Base-by-base conservation (phyloP, 1,139 yeast species). In the Groenewaldozyma sp. region DNA sequence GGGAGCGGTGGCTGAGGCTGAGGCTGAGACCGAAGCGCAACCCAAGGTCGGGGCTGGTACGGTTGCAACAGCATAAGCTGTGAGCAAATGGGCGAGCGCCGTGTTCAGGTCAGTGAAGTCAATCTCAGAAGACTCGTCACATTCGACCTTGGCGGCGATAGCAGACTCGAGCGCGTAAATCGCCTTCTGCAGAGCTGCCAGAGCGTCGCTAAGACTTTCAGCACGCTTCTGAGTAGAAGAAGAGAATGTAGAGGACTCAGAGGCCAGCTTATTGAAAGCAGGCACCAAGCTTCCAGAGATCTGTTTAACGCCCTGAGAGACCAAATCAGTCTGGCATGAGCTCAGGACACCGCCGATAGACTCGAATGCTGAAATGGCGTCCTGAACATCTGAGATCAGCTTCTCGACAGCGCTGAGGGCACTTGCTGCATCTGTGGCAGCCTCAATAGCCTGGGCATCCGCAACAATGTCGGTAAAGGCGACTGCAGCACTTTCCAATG, bases 121-220 rank as follows among this genome's bases (percentile, higher is more conserved):
- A 13, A 40, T 13, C 10, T 17, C 33, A n/a, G 35, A 17, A 24
- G 26, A 31, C 13, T 21, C 13, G 17, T 28, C 35, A 29, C 46
- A 43, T n/a, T 42, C 41, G 19, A 41, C 37, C 35, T 37, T 38
- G 28, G 24, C 27, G 28, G 38, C 38, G 31, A 43, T 42, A 38
- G 37, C 41, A 18, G 40, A 28, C 29, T 43, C 46, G 13, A 43
- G 39, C 5, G 39, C 37, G 32, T 34, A 38, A 26, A 42, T 43
- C 31, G 37, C 24, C 9, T 41, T 34, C 24, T 28, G 24, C 24
- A 43, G 39, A 16, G 35, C 10, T 18, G 24, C 6, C 14, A 43
- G 34, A 28, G 53, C 58, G 24, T 41, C 40, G 28, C 41, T 39
- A 24, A 53, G 57, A 38, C 52, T 52, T 27, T 34, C 9, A 19